Evolutionary conservation across 2,329 filamentous ascomycete species (phyloP).

Genomic region (Immersiporthe knoxdaviesiana): DNA sequence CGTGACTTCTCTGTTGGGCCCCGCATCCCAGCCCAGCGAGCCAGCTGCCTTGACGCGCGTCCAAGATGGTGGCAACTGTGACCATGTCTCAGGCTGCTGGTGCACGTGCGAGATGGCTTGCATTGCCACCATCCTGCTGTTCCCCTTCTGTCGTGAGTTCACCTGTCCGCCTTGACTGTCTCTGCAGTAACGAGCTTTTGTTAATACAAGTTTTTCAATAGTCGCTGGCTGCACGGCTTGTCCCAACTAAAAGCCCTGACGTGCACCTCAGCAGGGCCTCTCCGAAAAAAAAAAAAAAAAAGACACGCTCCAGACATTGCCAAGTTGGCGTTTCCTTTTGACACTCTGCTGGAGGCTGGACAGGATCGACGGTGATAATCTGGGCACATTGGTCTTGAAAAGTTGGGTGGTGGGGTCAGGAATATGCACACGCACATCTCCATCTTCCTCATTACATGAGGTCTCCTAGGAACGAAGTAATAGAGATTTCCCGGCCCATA

Average conservation of each 20-base stretch:
- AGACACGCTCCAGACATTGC: background rate
- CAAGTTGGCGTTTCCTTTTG: background rate
- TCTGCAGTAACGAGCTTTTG: no score
- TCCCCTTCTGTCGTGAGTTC: conserved; percentile 1
- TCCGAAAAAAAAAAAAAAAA: no score
- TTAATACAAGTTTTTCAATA: no score
- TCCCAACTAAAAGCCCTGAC: conserved; percentile 5
- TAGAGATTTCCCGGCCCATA: no score
- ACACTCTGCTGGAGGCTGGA: background rate
- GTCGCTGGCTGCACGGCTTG: conserved; percentile 13
- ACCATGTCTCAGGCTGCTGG: background rate
- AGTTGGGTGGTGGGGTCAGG: background rate
- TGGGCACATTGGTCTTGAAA: no score
- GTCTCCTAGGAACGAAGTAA: no score
- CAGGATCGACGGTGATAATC: background rate
- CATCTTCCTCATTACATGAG: background rate
- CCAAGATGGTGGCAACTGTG: background rate
- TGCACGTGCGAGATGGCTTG: conserved; percentile 11
- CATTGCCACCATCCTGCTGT: conserved; percentile 4
- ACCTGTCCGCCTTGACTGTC: no score
- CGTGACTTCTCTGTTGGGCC: background rate
- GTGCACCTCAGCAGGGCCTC: background rate
- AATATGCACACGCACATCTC: background rate
- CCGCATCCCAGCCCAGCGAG: background rate
- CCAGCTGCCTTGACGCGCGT: background rate